A percentile compares a stretch with the other conserved stretches of the same genome.
Conservation (phyloP, 805 yeast species). For the Torulaspora gathmanii region DNA sequence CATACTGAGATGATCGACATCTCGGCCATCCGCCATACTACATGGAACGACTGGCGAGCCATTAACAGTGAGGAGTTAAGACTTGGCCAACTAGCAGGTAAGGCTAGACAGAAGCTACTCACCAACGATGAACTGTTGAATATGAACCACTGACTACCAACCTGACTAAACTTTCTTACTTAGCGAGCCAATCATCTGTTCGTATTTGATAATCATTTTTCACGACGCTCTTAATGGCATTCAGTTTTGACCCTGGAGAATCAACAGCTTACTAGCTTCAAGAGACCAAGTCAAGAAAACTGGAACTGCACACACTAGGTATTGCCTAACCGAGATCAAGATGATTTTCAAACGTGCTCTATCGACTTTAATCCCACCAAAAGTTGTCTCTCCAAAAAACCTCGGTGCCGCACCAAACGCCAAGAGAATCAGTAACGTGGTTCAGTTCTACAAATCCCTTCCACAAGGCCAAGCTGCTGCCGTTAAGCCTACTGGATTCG, state of each 20-base stretch:
- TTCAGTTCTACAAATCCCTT: slow-evolving; percentile 88
- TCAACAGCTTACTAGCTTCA: neutral
- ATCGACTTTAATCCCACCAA: slow-evolving; percentile 96
- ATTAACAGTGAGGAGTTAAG: slow-evolving; percentile 25
- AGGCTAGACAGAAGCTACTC: slow-evolving; percentile 20
- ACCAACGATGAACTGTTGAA: slow-evolving; percentile 14
- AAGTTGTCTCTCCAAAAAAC: slow-evolving; percentile 95
- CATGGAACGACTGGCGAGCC: slow-evolving; percentile 33
- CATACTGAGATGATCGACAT: slow-evolving; percentile 9
- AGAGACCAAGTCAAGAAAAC: neutral
- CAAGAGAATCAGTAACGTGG: slow-evolving; percentile 92
- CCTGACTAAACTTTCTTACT: neutral
- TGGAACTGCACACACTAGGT: neutral
- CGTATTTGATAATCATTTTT: slow-evolving; percentile 4
- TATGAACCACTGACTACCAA: neutral
- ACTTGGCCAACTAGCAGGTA: slow-evolving; percentile 16
- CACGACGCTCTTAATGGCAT: neutral
- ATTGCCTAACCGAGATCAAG: neutral
- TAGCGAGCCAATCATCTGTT: slow-evolving; percentile 12
- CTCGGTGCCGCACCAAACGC: slow-evolving; percentile 95
- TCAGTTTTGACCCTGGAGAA: slow-evolving; percentile 6
- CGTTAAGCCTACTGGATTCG: slow-evolving; percentile 60
- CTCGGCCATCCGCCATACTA: slow-evolving; percentile 18
- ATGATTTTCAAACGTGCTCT: slow-evolving; percentile 86
- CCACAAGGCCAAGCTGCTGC: slow-evolving; percentile 91